Evolutionary conservation across 495 filamentous ascomycete genomes (phyloP).

Genomic region (Eremomyces bilateralis): DNA sequence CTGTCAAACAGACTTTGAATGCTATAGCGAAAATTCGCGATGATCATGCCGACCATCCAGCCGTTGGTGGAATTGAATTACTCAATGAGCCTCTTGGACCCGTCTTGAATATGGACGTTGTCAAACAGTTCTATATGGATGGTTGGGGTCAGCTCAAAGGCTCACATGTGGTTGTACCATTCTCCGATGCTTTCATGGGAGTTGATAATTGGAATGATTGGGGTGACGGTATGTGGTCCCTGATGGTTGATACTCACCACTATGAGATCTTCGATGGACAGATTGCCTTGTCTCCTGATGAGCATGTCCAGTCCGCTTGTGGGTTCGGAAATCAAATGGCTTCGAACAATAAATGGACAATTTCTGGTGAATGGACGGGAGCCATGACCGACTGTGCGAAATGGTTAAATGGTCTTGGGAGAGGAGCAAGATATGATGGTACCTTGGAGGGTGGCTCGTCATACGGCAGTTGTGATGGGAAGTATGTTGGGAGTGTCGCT

Average conservation of each 20-base stretch:
- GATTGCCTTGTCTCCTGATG: constrained; percentile 11
- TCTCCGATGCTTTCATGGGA: constrained; percentile 22
- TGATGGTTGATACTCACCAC: constrained; percentile 22
- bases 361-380: constrained; percentile 49
- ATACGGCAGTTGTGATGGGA: constrained; percentile 37
- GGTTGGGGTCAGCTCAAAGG: constrained; percentile 19
- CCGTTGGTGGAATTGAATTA: constrained; percentile 19
- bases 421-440: constrained; percentile 31
- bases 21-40: constrained; percentile 20
- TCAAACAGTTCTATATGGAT: constrained; percentile 22
- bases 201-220: constrained; percentile 18
- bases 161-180: constrained; percentile 16
- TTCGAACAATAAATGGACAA: constrained; percentile 27
- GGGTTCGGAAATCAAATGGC: constrained; percentile 19
- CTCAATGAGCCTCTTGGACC: constrained; percentile 22
- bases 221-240: constrained; percentile 18
- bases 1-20: constrained; percentile 16
- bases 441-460: constrained; percentile 25
- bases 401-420: constrained; percentile 23
- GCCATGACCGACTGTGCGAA: constrained; percentile 31
- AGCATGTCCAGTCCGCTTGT: constrained; percentile 18
- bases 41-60: constrained; percentile 17
- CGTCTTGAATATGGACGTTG: constrained; percentile 14
- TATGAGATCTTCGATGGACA: constrained; percentile 20
- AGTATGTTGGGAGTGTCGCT: constrained; percentile 32